These are phyloP conservation scores for Lachancea kluyveri DNA, from an alignment of 805 yeast genomes.

Conservation along the genomic window DNA sequence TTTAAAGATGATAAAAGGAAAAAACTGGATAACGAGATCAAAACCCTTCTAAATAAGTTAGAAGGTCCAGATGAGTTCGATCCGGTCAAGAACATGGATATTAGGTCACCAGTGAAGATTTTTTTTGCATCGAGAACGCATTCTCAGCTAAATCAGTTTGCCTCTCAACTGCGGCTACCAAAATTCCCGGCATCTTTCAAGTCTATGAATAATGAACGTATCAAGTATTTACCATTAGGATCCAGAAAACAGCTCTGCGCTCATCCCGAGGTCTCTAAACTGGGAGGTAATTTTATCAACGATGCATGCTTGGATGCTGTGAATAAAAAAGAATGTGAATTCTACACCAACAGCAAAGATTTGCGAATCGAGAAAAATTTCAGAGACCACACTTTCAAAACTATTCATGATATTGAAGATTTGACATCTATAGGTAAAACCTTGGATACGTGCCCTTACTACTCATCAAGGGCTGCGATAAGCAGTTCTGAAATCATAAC, in stretches of 20 bases:
- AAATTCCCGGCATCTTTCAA: conserved; percentile 55
- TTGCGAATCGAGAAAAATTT: conserved; percentile 37
- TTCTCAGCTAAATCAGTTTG: conserved; percentile 78
- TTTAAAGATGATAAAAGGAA: conserved; percentile 23
- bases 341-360: conserved; percentile 13
- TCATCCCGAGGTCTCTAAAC: conserved; percentile 49
- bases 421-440: conserved; percentile 52
- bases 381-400: conserved; percentile 48
- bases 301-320: conserved; percentile 35
- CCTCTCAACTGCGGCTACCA: conserved; percentile 61
- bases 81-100: conserved; percentile 12
- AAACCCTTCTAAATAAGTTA: conserved; percentile 39
- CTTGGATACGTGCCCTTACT: conserved; percentile 72
- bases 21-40: conserved; percentile 41
- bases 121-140: conserved; percentile 83
- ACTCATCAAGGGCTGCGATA: conserved; percentile 54
- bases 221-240: conserved; percentile 68
- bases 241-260: conserved; percentile 85
- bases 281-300: conserved; percentile 51
- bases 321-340: conserved; percentile 7
- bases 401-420: conserved; percentile 76
- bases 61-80: conserved; percentile 20
- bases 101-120: conserved; percentile 40
- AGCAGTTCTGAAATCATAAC: conserved; percentile 68
- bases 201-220: conserved; percentile 38